These are phyloP conservation scores for Linderniella brevidens DNA, from an alignment of 257 asterid species.

Conservation along the genomic window DNA sequence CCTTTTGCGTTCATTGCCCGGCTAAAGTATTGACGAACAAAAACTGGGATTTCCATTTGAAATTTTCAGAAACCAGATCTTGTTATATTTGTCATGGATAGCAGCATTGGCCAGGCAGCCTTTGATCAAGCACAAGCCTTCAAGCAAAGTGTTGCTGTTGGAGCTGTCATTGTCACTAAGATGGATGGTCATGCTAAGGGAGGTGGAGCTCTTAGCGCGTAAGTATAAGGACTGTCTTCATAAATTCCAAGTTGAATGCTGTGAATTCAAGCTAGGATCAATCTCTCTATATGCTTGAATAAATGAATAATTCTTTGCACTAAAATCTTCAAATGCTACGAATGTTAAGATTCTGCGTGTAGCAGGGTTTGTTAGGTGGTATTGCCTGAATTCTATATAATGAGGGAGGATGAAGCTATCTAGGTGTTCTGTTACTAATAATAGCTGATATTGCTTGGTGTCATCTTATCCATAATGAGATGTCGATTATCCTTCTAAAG, in stretches of 20 bases:
- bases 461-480: no score
- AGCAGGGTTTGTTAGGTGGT: no score
- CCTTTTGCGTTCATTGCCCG: background rate
- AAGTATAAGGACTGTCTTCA: conserved; percentile 19
- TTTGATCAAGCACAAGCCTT: conserved; percentile 98
- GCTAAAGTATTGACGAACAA: background rate
- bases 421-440: no score
- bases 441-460: no score
- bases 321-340: no score
- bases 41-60: conserved; percentile 4
- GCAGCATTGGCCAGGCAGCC: conserved; percentile 99
- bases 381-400: no score
- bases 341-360: no score
- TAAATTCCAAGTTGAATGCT: background rate
- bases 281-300: no score
- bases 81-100: conserved; percentile 93
- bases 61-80: conserved; percentile 87
- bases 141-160: conserved; percentile 94
- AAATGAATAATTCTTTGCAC: no score
- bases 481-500: no score
- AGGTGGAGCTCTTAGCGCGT: conserved; percentile 99
- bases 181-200: conserved; percentile 99
- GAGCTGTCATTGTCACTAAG: conserved; percentile 93
- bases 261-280: no score
- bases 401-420: no score